phyloP scores from a whole-genome alignment of 73 alveolate species.

The Diophrys sp. region DNA sequence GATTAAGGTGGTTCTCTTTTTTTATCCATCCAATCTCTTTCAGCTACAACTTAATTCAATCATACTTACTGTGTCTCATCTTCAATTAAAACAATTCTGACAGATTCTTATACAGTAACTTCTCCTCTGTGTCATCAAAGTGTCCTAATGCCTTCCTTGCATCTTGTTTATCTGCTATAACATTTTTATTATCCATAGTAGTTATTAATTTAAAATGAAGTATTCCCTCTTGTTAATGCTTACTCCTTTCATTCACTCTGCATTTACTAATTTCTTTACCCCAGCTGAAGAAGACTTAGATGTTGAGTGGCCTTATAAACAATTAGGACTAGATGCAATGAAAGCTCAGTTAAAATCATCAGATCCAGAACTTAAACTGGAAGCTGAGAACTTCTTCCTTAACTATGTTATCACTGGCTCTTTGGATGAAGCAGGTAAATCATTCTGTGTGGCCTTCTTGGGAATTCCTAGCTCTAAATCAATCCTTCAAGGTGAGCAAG shows the following conservation, averaged over 20 bases:
- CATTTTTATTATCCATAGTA: no score
- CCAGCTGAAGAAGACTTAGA: neutral
- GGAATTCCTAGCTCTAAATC: neutral
- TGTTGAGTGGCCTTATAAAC: neutral
- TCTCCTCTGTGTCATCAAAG: no score
- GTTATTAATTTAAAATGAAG: no score
- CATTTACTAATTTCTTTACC: neutral
- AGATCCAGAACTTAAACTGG: neutral
- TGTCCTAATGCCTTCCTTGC: no score
- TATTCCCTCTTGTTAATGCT: no score
- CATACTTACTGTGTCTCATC: no score
- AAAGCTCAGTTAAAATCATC: neutral
- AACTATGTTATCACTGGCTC: neutral
- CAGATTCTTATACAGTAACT: no score
- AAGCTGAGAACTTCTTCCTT: neutral
- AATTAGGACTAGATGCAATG: neutral
- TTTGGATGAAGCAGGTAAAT: neutral
- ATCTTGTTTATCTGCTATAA: no score
- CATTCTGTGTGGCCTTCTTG: neutral
- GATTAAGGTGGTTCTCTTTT: no score
- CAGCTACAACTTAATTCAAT: no score
- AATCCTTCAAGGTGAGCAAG: neutral
- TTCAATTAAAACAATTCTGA: no score
- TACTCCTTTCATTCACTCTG: neutral
- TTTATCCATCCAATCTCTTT: no score